A percentile compares a stretch with the other conserved stretches of the same genome.
Conservation (phyloP, 2,329 filamentous ascomycete species). For the Alternaria sp. region DNA sequence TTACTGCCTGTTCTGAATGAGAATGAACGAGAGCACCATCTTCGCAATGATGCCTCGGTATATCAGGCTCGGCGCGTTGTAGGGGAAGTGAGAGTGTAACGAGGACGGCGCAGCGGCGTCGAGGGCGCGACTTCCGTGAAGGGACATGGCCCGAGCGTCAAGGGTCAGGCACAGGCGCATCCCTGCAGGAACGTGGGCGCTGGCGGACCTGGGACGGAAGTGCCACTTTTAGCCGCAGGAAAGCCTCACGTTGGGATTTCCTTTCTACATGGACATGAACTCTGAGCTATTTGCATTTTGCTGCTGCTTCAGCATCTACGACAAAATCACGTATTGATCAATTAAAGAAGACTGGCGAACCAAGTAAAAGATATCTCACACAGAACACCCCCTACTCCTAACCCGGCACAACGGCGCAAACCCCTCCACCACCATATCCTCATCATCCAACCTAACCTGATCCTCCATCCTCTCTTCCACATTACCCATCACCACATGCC, state of each 20-base stretch:
- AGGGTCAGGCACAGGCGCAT: background rate
- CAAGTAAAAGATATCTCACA: background rate
- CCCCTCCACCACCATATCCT: conserved; percentile 5
- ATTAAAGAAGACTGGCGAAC: too few relatives aligned
- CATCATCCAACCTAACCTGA: conserved; percentile 5
- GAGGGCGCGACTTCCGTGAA: conserved; percentile 1
- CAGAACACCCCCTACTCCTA: conserved; percentile 13
- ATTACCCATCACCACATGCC: background rate
- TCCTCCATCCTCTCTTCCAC: background rate
- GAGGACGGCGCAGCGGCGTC: background rate
- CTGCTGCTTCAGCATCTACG: too few relatives aligned
- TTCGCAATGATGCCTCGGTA: conserved; percentile 20
- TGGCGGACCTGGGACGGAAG: background rate
- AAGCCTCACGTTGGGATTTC: background rate
- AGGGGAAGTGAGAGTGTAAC: background rate
- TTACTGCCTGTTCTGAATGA: conserved; percentile 89
- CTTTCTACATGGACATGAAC: too few relatives aligned
- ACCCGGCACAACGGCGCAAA: conserved; percentile 27
- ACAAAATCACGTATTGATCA: too few relatives aligned
- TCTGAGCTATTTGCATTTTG: too few relatives aligned
- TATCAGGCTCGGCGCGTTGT: conserved; percentile 14
- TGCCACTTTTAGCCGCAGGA: conserved; percentile 21
- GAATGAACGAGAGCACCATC: conserved; percentile 81
- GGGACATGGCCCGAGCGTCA: conserved; percentile 7
- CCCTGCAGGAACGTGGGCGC: conserved; percentile 11